Base-by-base conservation (phyloP, 2,329 filamentous ascomycete species). In the Cladobotryum mycophilum region DNA sequence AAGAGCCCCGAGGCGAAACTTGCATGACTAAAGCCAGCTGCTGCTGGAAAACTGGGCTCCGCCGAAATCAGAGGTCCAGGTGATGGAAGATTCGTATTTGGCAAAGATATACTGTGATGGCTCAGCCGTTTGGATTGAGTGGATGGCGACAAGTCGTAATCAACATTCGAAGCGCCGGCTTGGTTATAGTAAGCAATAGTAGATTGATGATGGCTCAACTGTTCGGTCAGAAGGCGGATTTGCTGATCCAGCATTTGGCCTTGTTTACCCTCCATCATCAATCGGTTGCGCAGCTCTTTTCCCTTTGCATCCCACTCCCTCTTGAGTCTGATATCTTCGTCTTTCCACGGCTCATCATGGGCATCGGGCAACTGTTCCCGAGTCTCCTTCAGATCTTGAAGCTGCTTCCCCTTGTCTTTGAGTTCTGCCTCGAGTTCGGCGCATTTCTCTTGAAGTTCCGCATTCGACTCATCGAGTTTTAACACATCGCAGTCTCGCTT, bases 321-420 rank as follows among this genome's bases (percentile, higher is more conserved):
- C 52, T 76, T 75, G 18, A 82, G 68, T 44, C 76, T 72, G 43
- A 66, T 66, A 46, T 82, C 76, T 48, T 69, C 71, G 47, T 77
- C 72, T 47, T 73, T 72, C 74, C 72, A 77, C 54, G 74, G 76
- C 13, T 82, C 79, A 36, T 82, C 81, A 50, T 82, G 76, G n/a
- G 74, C 79, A 14, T 78, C 82, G 2, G 80, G 78, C 12, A 82
- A 74, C 50, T 77, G 79, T 65, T 85, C 85, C 45, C 82, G 73
- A 56, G 85, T 80, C 52, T 84, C 82, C 63, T 93, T 88, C 22
- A 90, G 75, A 47, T 84, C 78, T 63, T 89, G 88, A 56, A 92
- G 80, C 56, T 85, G 80, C 49, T 85, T 87, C 53, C 70, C 70
- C 55, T 72, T 72, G 49, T 87, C 79, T 57, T 82, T 85, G 25